Conservation (phyloP, 2,329 filamentous ascomycete species). For the Conoideocrella luteorostrata region DNA sequence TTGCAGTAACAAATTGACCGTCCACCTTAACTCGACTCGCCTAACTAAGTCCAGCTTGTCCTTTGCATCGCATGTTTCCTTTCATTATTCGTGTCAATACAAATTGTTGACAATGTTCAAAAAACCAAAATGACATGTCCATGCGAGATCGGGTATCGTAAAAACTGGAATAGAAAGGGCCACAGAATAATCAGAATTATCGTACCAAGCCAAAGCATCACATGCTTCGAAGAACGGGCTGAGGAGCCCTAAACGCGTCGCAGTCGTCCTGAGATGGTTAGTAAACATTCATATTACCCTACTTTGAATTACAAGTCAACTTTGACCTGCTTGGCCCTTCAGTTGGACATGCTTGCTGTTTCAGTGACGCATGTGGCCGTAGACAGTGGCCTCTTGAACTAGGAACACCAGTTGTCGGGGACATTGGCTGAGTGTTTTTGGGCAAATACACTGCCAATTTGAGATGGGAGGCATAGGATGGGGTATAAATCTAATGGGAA, state of each 20-base stretch:
- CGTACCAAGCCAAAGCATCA: background rate
- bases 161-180: background rate
- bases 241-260: background rate
- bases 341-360: background rate
- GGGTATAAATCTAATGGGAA: background rate
- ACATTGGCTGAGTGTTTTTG: background rate
- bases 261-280: background rate
- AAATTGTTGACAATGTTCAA: background rate
- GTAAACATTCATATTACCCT: slow-evolving; percentile 1
- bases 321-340: no score
- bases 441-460: background rate
- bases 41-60: background rate
- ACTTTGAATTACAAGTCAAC: no score
- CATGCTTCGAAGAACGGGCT: background rate
- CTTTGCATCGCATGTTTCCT: background rate
- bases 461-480: background rate
- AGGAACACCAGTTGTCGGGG: background rate
- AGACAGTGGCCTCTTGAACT: background rate
- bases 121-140: background rate
- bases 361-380: no score
- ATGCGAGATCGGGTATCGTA: background rate
- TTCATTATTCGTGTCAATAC: no score
- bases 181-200: background rate
- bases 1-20: background rate
- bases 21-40: background rate